Percentiles rank a stretch among this genome's conserved stretches.
These are phyloP conservation scores for Madurella fahalii DNA, from an alignment of 2,329 filamentous ascomycete species.

Conservation along the genomic window DNA sequence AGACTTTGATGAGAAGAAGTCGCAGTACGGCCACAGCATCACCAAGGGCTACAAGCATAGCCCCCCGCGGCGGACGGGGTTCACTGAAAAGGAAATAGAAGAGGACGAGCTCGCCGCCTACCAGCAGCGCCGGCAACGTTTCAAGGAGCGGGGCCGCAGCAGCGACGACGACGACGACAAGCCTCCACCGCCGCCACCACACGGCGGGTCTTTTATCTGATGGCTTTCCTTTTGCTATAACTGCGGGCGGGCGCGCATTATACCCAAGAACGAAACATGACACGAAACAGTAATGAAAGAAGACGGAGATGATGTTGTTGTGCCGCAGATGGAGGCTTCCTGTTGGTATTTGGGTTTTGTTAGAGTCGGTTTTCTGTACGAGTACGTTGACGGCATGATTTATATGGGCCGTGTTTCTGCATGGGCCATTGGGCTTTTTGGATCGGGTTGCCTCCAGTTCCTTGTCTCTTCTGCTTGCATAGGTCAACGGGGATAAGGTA, in stretches of 20 bases:
- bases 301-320: not conserved
- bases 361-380: too few relatives aligned
- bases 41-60: slow-evolving; percentile 29
- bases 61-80: slow-evolving; percentile 30
- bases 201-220: slow-evolving; percentile 28
- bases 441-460: too few relatives aligned
- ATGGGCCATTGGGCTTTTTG: too few relatives aligned
- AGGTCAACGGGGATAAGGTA: too few relatives aligned
- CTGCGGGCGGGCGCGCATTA: not conserved
- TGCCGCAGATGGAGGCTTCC: not conserved
- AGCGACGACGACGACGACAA: not conserved
- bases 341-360: too few relatives aligned
- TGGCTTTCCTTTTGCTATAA: not conserved
- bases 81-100: slow-evolving; percentile 26
- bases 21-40: slow-evolving; percentile 41
- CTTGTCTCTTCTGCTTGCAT: too few relatives aligned
- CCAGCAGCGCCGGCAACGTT: slow-evolving; percentile 27
- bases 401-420: too few relatives aligned
- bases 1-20: slow-evolving; percentile 29
- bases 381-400: too few relatives aligned
- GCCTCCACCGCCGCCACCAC: slow-evolving; percentile 15
- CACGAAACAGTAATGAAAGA: not conserved
- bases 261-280: not conserved
- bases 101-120: slow-evolving; percentile 25
- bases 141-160: slow-evolving; percentile 25